Evolutionary conservation across 2,329 filamentous ascomycete species (phyloP).

Genomic region (Fusarium sp.): DNA sequence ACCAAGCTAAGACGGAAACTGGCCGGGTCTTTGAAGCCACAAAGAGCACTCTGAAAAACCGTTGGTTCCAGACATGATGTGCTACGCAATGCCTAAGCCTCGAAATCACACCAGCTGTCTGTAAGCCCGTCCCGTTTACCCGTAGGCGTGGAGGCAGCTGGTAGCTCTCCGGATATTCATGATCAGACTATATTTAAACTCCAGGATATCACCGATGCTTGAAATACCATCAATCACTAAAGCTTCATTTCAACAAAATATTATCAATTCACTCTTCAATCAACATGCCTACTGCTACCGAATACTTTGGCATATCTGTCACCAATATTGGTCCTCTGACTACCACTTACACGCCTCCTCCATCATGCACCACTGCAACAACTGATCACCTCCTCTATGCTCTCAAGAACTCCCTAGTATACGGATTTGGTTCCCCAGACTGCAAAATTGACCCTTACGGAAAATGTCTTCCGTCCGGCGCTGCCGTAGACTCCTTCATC

Average conservation of each 20-base stretch:
- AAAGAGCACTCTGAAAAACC: neutral
- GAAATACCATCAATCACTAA: neutral
- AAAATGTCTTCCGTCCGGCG: slow-evolving; percentile 41
- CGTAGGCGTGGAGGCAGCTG: neutral
- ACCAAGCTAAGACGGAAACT: slow-evolving; percentile 8
- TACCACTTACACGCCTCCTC: slow-evolving; percentile 45
- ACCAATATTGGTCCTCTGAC: slow-evolving; percentile 49
- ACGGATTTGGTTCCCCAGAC: neutral
- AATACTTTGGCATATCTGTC: slow-evolving; percentile 37
- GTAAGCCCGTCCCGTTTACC: neutral
- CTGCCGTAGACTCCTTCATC: slow-evolving; percentile 17
- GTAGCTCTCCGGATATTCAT: neutral
- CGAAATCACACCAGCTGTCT: neutral
- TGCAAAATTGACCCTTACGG: slow-evolving; percentile 15
- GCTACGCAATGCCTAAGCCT: neutral
- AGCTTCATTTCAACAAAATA: neutral
- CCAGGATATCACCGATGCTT: rapidly evolving
- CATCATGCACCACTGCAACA: slow-evolving; percentile 35
- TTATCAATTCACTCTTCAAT: neutral
- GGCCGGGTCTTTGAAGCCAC: neutral
- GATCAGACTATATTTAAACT: neutral
- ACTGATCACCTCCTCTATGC: slow-evolving; percentile 11
- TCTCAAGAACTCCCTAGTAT: neutral
- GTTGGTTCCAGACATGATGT: neutral
- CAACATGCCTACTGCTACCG: slow-evolving; percentile 44